These are phyloP conservation scores for Canavalia gladiata DNA, from an alignment of 306 rosid genomes.

Conservation along the genomic window DNA sequence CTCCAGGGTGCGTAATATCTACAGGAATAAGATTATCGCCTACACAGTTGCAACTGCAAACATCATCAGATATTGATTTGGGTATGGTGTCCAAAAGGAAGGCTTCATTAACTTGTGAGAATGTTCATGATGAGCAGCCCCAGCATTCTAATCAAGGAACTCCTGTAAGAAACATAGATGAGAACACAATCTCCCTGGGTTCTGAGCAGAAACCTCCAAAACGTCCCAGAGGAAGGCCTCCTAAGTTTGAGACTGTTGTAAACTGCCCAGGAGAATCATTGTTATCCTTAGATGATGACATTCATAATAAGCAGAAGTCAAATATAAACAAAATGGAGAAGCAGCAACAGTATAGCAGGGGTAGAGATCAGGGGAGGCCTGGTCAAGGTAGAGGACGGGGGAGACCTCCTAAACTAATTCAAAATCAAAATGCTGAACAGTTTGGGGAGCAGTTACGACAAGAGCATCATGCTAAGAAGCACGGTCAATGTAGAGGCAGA, in stretches of 20 bases:
- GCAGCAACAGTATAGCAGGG: not conserved
- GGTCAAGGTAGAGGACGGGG: constrained; percentile 14
- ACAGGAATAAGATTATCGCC: constrained; percentile 19
- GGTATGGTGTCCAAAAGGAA: not conserved
- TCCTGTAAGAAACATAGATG: constrained; percentile 12
- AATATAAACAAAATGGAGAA: constrained; percentile 1
- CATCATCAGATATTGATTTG: not conserved
- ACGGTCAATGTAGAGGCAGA: not conserved
- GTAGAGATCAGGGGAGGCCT: constrained; percentile 1
- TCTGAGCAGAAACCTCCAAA: constrained; percentile 11
- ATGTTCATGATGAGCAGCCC: constrained; percentile 18
- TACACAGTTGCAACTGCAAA: constrained; percentile 23
- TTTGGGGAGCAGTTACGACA: constrained; percentile 3
- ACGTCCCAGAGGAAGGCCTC: constrained; percentile 47
- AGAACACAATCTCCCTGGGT: not conserved
- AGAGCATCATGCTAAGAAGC: constrained; percentile 16
- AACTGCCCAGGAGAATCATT: not conserved
- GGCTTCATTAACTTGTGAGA: not conserved
- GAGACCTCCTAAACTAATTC: constrained; percentile 33
- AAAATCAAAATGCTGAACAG: not conserved
- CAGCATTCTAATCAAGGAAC: constrained; percentile 33
- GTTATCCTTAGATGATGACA: constrained; percentile 3
- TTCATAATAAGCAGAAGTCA: constrained; percentile 15
- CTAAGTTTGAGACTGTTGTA: constrained; percentile 20
- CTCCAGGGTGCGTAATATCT: not conserved